Percentiles rank a stretch among this genome's conserved stretches.
These are phyloP conservation scores for Mycena polygramma DNA, from an alignment of 768 basidiomycete genomes.

Conservation along the genomic window DNA sequence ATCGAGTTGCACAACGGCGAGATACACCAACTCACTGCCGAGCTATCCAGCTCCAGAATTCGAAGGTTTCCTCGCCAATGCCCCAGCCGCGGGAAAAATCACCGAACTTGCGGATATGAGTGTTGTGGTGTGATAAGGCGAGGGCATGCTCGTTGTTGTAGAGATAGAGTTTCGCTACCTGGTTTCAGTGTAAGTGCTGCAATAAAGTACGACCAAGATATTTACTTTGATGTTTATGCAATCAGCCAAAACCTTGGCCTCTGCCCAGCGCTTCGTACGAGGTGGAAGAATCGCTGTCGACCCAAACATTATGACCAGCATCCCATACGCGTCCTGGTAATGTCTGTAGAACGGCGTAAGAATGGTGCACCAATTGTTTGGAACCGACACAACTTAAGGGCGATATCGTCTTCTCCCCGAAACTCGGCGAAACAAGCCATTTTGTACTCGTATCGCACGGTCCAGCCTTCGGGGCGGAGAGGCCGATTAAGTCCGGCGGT, in stretches of 20 bases:
- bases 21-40: slow-evolving; percentile 74
- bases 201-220: not conserved
- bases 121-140: slow-evolving; percentile 85
- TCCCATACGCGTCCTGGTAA: slow-evolving; percentile 93
- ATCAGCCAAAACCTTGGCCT: slow-evolving; percentile 97
- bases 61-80: slow-evolving; percentile 96
- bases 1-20: not conserved
- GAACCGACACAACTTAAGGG: slow-evolving; percentile 78
- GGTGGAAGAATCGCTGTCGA: slow-evolving; percentile 89
- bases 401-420: slow-evolving; percentile 91
- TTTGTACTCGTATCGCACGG: slow-evolving; percentile 97
- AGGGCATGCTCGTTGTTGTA: slow-evolving; percentile 90
- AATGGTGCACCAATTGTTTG: slow-evolving; percentile 25
- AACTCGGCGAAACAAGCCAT: slow-evolving; percentile 98
- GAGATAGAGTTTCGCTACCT: slow-evolving; percentile 93
- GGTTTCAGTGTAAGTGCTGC: not conserved
- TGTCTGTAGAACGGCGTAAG: slow-evolving; percentile 67
- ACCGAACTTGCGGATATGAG: slow-evolving; percentile 87
- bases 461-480: slow-evolving; percentile 91
- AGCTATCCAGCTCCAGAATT: slow-evolving; percentile 98
- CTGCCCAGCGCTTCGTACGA: slow-evolving; percentile 97
- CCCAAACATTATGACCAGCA: slow-evolving; percentile 88
- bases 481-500: slow-evolving; percentile 63
- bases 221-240: slow-evolving; percentile 90
- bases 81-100: slow-evolving; percentile 94